Base-by-base conservation (phyloP, 805 yeast genomes). In the Cyberlindnera mycetangii region DNA sequence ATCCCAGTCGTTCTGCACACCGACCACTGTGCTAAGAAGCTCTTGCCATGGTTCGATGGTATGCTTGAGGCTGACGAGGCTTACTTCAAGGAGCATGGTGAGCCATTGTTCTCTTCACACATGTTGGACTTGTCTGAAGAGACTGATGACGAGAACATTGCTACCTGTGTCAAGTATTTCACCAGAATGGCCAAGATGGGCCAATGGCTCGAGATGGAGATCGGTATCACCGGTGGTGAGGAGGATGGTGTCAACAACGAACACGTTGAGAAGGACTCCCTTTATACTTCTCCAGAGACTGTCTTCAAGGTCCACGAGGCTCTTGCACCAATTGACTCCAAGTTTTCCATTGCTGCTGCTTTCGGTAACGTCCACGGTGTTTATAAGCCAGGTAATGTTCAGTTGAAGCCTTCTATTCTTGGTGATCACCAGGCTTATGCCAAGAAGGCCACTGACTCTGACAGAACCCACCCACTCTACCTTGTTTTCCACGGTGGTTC, bases 141-240 rank as follows among this genome's bases (percentile, higher is more conserved):
- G 79, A 59, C 86, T 53, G 97, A 93, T 70, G 95, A 89, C 55
- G 95, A 86, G 76, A 93, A 93, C 86, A 92, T 93, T 62, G 83
- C 81, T 54, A 85, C 87, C 56, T 90, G 97, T 80, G 95, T 73
- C 72, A 84, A 88, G 75, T 93, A 93, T 83, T 92, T 93, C 76
- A 78, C 77, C 71, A 88, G 96, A 75, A 89, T 88, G 83, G 74
- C 95, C 70, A 89, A 86, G 76, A 78, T 92, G 81, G 78, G 81
- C 75, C 98, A 92, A 78, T 93, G 93, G 93, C 82, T 93, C 69
- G 99, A 93, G 81, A 93, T 93, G 99, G 99, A 93, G 80, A 93
- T 93, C 69, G 99, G 99, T 83, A 93, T 93, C 83, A 93, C 99
- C 70, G 99, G 99, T 76, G 99, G 99, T 84, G 99, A 93, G 79